A percentile compares a stretch with the other conserved stretches of the same genome.
These are phyloP conservation scores for Dendrobium catenatum DNA, from an alignment of 106 monocot species.

Conservation along the genomic window DNA sequence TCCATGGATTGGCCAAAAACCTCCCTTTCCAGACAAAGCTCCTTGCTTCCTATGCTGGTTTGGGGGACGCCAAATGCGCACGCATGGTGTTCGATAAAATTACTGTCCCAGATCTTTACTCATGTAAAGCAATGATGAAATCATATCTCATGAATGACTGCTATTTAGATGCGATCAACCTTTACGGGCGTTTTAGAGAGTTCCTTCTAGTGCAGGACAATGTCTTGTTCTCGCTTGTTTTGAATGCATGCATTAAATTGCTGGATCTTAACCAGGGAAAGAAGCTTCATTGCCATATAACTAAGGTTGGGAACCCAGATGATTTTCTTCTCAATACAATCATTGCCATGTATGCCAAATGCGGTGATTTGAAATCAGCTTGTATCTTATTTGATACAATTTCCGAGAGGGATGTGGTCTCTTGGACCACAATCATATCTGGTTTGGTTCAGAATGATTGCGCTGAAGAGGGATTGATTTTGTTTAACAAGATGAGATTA, in stretches of 20 bases:
- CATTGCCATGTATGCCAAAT: constrained; percentile 55
- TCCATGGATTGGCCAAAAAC: constrained; percentile 3
- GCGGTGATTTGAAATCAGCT: constrained; percentile 26
- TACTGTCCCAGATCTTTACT: constrained; percentile 16
- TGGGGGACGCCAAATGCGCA: background rate
- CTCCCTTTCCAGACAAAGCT: constrained; percentile 18
- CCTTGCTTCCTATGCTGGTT: constrained; percentile 4
- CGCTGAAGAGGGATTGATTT: constrained; percentile 29
- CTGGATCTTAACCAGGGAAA: constrained; percentile 24
- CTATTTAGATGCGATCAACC: constrained; percentile 19
- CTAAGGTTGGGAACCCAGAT: constrained; percentile 41
- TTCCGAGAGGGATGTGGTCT: constrained; percentile 31
- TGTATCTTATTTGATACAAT: constrained; percentile 32
- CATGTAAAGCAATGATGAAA: constrained; percentile 19
- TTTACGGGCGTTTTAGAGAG: constrained; percentile 21
- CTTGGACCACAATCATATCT: constrained; percentile 52
- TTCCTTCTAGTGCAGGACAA: constrained; percentile 15
- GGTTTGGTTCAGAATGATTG: constrained; percentile 38
- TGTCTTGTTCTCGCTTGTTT: constrained; percentile 29
- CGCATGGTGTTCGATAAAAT: constrained; percentile 13
- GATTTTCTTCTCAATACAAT: constrained; percentile 40
- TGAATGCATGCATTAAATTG: constrained; percentile 44
- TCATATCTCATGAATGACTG: constrained; percentile 10
- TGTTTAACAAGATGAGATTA: constrained; percentile 50
- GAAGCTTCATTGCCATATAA: constrained; percentile 43